Base-by-base conservation (phyloP, 805 yeast species). In the Candida nitratophila region DNA sequence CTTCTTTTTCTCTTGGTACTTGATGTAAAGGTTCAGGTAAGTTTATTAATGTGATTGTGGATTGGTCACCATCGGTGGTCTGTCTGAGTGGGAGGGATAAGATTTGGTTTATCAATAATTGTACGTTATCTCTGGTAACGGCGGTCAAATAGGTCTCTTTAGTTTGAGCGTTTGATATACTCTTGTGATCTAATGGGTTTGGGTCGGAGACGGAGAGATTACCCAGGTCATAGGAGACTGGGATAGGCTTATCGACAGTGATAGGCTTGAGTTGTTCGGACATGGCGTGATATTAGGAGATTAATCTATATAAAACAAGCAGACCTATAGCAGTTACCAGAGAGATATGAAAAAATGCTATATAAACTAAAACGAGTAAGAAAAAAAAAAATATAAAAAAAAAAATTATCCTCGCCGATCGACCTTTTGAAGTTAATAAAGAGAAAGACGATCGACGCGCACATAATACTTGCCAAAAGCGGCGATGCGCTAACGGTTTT, bases 1-100 rank as follows among this genome's bases (percentile, higher is more conserved):
- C 68, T 40, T 96, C 82, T 69, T 93, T 93, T 64, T 93, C 99
- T 73, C 99, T 77, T 44, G 99, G 99, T 50, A 90, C 71, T 46
- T 68, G 76, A 17, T 95, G 83, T 15, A 75, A 65, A 21, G 96
- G 95, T 44, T 78, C 88, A 30, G 99, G 98, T 48, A 93, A 73
- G 57, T 76, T 80, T 43, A 93, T 79, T 49, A 91, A 76, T 10
- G 96, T 82, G 78, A 89, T 80, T 42, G 85, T 77, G 12, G 95
- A 77, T 56, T 79, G 83, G 20, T 80, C 86, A 30, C 77, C 73
- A 44, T 86, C 93, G 1, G 95, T 83, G 12, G 96, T 89, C 44
- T 86, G 79, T 64, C 83, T 86, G 42, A 89, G 77, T 26, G 99
- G 99, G 46, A 89, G 76, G 14, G 96, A 86, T 46, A 93, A 71